Evolutionary conservation across 257 asterid species (phyloP).

Genomic region (Rhazya stricta): DNA sequence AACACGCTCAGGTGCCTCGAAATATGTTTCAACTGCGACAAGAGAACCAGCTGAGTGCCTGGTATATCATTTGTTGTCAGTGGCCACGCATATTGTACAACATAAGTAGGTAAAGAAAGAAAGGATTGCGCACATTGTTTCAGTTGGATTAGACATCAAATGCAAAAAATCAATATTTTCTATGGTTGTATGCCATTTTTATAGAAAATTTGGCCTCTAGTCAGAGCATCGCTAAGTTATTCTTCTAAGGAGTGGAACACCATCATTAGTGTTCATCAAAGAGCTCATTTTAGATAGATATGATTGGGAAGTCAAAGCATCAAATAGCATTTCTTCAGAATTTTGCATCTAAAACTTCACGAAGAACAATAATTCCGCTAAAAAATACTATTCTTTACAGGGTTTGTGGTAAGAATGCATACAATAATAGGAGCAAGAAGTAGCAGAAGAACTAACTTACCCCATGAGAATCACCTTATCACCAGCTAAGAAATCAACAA

Average conservation of each 20-base stretch:
- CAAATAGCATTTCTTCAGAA: neutral
- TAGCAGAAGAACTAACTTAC: conserved; percentile 37
- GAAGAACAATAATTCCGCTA: neutral
- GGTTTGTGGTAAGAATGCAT: neutral
- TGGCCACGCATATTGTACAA: neutral
- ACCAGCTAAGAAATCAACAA: conserved; percentile 67
- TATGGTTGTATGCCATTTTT: neutral
- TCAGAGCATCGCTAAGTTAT: neutral
- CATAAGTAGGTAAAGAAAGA: neutral
- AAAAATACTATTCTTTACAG: neutral
- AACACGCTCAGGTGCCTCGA: conserved; percentile 84
- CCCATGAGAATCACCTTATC: conserved; percentile 83
- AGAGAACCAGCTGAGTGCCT: conserved; percentile 98
- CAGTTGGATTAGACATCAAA: neutral
- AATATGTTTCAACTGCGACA: conserved; percentile 84
- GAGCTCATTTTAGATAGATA: neutral
- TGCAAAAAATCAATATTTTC: neutral
- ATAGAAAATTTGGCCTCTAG: neutral
- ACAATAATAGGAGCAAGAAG: conserved; percentile 13
- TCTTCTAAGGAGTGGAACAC: neutral
- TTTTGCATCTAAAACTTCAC: neutral
- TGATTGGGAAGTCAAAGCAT: neutral
- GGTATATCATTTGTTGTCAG: conserved; percentile 30
- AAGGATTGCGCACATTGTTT: neutral
- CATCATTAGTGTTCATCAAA: neutral